phyloP scores from a whole-genome alignment of 208 protist genomes.

The Trypanosoma congolense region DNA sequence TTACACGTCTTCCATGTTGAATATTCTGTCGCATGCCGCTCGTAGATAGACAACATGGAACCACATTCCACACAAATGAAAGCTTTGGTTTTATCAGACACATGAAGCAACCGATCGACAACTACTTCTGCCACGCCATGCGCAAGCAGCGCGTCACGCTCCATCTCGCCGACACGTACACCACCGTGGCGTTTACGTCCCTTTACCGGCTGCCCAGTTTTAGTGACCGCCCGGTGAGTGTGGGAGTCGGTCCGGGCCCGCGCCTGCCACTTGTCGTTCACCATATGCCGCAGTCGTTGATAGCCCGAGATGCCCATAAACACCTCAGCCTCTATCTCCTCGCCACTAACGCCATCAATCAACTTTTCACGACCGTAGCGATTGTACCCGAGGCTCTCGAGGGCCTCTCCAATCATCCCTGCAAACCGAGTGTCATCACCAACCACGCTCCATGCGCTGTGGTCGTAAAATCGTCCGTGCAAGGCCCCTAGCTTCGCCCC shows the following conservation, averaged over 20 bases:
- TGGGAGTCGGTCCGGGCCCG: constrained; percentile 82
- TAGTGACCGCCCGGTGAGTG: constrained; percentile 92
- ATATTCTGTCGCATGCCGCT: constrained; percentile 81
- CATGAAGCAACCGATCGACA: constrained; percentile 96
- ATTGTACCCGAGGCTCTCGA: constrained; percentile 93
- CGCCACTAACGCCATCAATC: constrained; percentile 94
- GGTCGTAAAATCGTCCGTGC: constrained; percentile 95
- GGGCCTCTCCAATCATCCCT: constrained; percentile 95
- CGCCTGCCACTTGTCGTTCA: constrained; percentile 99
- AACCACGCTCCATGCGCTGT: constrained; percentile 89
- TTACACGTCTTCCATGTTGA: constrained; percentile 83
- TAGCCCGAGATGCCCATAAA: constrained; percentile 99
- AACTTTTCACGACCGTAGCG: constrained; percentile 96
- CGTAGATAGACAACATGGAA: constrained; percentile 81
- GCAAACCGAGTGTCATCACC: constrained; percentile 58
- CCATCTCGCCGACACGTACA: constrained; percentile 99
- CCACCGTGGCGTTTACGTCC: constrained; percentile 95
- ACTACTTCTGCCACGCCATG: constrained; percentile 99
- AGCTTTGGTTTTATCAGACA: constrained; percentile 86
- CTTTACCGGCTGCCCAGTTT: constrained; percentile 99
- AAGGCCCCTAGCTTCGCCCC: constrained; percentile 94
- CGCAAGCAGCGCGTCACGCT: constrained; percentile 98
- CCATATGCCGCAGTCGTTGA: constrained; percentile 99
- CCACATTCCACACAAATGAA: constrained; percentile 80
- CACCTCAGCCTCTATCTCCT: constrained; percentile 95